Evolutionary conservation across 805 yeast species (phyloP).

Genomic region (Grigorovia humatica): DNA sequence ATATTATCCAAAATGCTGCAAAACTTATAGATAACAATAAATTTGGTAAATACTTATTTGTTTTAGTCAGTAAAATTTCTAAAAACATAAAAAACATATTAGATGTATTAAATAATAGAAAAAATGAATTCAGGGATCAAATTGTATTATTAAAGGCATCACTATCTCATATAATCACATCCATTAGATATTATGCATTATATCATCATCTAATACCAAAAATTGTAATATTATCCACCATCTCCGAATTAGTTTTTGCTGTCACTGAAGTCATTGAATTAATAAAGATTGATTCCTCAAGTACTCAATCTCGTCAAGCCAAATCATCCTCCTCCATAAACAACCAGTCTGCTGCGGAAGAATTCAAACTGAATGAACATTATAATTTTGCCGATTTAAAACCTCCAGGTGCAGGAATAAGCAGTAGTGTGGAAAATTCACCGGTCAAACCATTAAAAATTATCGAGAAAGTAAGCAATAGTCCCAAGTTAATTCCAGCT

Average conservation of each 20-base stretch:
- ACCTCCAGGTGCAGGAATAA: background rate
- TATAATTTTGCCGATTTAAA: background rate
- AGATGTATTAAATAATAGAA: background rate
- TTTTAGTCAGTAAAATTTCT: constrained; percentile 10
- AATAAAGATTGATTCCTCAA: constrained; percentile 5
- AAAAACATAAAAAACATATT: constrained; percentile 3
- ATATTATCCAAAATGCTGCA: background rate
- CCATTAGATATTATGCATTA: constrained; percentile 61
- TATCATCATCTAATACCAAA: constrained; percentile 58
- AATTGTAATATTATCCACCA: constrained; percentile 59
- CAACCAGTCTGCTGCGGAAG: background rate
- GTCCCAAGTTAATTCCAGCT: constrained; percentile 4
- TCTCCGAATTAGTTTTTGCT: constrained; percentile 59
- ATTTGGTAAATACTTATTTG: constrained; percentile 11
- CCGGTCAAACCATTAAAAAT: constrained; percentile 63
- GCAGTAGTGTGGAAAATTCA: constrained; percentile 4
- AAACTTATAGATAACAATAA: background rate
- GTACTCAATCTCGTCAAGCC: background rate
- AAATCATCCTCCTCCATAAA: background rate
- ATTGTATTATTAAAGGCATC: constrained; percentile 44
- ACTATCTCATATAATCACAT: constrained; percentile 62
- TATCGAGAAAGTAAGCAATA: constrained; percentile 36
- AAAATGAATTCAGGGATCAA: constrained; percentile 27
- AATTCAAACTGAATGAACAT: background rate
- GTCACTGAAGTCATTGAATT: constrained; percentile 47